phyloP scores from a whole-genome alignment of 2,329 filamentous ascomycete genomes.

The Phialophora verrucosa region DNA sequence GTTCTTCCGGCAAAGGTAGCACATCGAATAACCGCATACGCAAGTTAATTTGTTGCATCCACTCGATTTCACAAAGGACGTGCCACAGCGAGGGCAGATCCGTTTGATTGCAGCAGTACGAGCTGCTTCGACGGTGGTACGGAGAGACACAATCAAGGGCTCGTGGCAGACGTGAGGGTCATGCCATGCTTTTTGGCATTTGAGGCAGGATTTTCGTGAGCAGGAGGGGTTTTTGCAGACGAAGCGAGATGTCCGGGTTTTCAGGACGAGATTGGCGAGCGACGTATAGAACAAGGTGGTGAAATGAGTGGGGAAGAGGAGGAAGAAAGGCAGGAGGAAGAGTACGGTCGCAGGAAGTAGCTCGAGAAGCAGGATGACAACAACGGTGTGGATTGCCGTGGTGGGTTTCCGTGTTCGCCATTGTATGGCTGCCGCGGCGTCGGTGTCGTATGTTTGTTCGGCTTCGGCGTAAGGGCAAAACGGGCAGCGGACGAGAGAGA shows the following conservation, averaged over 20 bases:
- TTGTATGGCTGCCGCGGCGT: constrained; percentile 53
- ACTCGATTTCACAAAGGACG: constrained; percentile 87
- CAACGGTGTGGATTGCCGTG: constrained; percentile 56
- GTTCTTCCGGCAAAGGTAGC: constrained; percentile 84
- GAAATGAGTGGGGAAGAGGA: constrained; percentile 60
- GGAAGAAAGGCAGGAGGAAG: constrained; percentile 58
- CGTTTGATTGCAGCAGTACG: constrained; percentile 94
- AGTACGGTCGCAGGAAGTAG: constrained; percentile 59
- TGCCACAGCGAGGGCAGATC: constrained; percentile 88
- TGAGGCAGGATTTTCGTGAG: constrained; percentile 73
- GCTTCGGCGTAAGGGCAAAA: constrained; percentile 92
- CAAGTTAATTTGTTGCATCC: constrained; percentile 98
- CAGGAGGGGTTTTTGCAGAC: constrained; percentile 74
- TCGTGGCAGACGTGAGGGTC: constrained; percentile 93
- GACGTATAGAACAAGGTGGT: constrained; percentile 62
- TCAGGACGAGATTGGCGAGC: constrained; percentile 70
- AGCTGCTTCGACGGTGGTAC: constrained; percentile 88
- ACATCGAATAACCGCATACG: constrained; percentile 96
- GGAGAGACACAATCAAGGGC: constrained; percentile 77
- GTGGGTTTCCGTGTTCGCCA: constrained; percentile 65
- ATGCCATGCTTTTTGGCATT: constrained; percentile 80
- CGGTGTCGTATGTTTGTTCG: constrained; percentile 73
- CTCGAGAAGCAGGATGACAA: constrained; percentile 52
- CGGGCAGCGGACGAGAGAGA: constrained; percentile 82
- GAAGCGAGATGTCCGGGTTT: constrained; percentile 76